Percentiles rank a stretch among this genome's conserved stretches.
Evolutionary conservation across 805 yeast species (phyloP).

Genomic region (Torulaspora maleeae): DNA sequence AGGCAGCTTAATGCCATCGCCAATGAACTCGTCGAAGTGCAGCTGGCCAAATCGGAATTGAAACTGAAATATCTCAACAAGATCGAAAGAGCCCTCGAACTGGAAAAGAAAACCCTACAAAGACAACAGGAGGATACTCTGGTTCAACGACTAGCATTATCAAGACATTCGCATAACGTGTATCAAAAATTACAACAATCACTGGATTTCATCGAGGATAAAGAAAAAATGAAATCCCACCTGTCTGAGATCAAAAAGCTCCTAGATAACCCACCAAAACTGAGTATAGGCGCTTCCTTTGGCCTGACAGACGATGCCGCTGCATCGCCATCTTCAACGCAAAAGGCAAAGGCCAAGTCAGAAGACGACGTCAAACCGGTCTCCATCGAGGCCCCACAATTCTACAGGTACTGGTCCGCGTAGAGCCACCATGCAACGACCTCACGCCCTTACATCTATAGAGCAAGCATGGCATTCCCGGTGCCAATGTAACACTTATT

Average conservation of each 20-base stretch:
- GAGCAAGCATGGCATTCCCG: neutral
- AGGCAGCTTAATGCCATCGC: constrained; percentile 63
- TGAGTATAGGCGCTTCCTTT: constrained; percentile 29
- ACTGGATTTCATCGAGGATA: constrained; percentile 20
- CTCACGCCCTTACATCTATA: neutral
- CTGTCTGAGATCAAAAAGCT: constrained; percentile 27
- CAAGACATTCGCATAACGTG: constrained; percentile 51
- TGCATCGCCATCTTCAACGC: constrained; percentile 9
- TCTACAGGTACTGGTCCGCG: constrained; percentile 65
- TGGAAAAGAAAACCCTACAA: constrained; percentile 55
- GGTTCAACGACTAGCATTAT: constrained; percentile 60
- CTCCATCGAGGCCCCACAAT: constrained; percentile 56
- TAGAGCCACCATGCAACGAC: constrained; percentile 17
- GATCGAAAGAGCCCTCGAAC: constrained; percentile 60
- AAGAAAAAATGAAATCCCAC: constrained; percentile 16
- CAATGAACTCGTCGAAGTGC: constrained; percentile 54
- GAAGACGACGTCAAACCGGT: constrained; percentile 47
- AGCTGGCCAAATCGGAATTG: constrained; percentile 58
- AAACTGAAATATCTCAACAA: constrained; percentile 56
- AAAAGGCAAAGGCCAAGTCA: constrained; percentile 17
- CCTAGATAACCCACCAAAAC: constrained; percentile 32
- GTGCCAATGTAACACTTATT: neutral
- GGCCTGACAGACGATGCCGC: constrained; percentile 22
- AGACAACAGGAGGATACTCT: constrained; percentile 64
- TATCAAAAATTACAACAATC: constrained; percentile 37